These are phyloP conservation scores for Termitomyces sp. DNA, from an alignment of 768 basidiomycete species.

Conservation along the genomic window DNA sequence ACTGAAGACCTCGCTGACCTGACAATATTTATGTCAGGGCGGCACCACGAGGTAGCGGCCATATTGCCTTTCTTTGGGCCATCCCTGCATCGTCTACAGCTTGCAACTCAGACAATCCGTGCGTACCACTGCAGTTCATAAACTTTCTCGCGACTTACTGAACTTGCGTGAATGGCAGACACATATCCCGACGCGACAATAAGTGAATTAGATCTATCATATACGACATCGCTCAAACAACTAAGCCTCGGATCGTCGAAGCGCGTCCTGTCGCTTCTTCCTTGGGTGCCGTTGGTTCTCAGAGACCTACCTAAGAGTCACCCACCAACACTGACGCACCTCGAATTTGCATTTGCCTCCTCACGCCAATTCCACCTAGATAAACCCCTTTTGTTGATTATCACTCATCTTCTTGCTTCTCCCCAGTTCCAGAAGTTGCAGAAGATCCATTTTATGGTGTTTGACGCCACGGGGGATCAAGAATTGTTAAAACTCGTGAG, in stretches of 20 bases:
- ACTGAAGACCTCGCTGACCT: conserved; percentile 11
- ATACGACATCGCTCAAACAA: conserved; percentile 21
- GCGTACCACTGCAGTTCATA: neutral
- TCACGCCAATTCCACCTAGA: conserved; percentile 33
- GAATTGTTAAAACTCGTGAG: conserved; percentile 14
- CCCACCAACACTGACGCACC: conserved; percentile 17
- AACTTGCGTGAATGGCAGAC: conserved; percentile 1
- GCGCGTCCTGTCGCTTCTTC: conserved; percentile 28
- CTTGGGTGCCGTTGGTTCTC: conserved; percentile 28
- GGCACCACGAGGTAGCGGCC: neutral
- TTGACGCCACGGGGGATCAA: conserved; percentile 20
- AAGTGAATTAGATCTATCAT: conserved; percentile 22
- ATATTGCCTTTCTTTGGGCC: conserved; percentile 10
- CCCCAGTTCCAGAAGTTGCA: conserved; percentile 23
- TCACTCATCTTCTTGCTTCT: conserved; percentile 20
- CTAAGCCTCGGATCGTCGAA: conserved; percentile 27
- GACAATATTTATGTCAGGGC: neutral
- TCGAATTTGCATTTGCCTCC: conserved; percentile 27
- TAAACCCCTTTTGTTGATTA: conserved; percentile 23
- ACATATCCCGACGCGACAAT: conserved; percentile 15
- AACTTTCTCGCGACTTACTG: neutral
- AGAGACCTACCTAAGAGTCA: conserved; percentile 14
- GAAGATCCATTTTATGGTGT: conserved; percentile 28
- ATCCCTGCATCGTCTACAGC: conserved; percentile 11
- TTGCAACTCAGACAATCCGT: conserved; percentile 14